Evolutionary conservation across 495 filamentous ascomycete species (phyloP), one percentile per base, ranked within the genome.

Genomic region (Penicillium arizonense): DNA sequence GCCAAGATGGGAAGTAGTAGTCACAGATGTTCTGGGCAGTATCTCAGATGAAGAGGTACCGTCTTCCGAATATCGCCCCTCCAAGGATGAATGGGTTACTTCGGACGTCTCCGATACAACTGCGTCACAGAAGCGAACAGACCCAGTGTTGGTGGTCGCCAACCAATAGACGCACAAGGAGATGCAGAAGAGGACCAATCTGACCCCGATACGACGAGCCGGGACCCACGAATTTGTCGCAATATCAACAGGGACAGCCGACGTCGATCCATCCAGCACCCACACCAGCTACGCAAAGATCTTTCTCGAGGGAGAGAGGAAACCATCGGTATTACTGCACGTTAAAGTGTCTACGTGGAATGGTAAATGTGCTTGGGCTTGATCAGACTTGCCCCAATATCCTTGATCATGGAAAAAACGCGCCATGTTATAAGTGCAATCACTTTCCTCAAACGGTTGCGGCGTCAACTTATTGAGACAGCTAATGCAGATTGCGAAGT

Each of bases 361-460:
- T 79, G 20, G 62, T 62, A 28, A 47, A 47, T 56, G 68, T n/a
- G 32, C 51, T 53, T 23, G 56, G 67, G 14, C 47, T 71, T 34
- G 73, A 77, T 59, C 23, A 52, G 45, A 16, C 44, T 35, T 77
- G 73, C 49, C 75, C 70, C 13, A 76, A 78, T 48, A 44, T 62
- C 20, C 26, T 23, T n/a, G 43, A 57, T 48, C 70, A 76, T 52
- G 56, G 64, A 13, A 44, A n/a, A 34, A 24, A 50, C 20, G 26
- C 40, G 24, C n/a, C 50, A 48, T 37, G 52, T 21, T 12, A 45
- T 50, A 24, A 49, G 18, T 21, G n/a, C 9, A 39, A 23, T 39
- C 37, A 6, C 47, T n/a, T 51, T 56, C 28, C 1, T 56, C 33
- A 30, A 41, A 14, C 24, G 24, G 39, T 44, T 55, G 12, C 35